Evolutionary conservation across 139 green algal genomes (phyloP).

Genomic region (Micractinium conductrix): DNA sequence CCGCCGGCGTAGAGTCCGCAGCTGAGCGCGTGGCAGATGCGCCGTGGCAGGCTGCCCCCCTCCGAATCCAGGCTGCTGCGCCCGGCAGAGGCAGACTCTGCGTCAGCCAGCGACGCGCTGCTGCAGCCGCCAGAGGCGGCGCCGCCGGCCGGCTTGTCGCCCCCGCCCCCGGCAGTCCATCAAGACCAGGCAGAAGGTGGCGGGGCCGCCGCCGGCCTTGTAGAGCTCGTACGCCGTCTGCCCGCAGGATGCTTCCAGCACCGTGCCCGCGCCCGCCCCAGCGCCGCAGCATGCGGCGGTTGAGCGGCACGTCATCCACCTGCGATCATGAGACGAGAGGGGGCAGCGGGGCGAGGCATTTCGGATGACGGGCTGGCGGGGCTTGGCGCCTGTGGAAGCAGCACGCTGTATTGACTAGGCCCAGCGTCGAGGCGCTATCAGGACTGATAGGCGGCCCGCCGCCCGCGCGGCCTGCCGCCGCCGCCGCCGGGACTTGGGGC

Average conservation of each 20-base stretch:
- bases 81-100: neutral
- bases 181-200: constrained; percentile 6
- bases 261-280: neutral
- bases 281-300: neutral
- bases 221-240: constrained; percentile 2
- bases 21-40: too few species aligned
- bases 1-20: too few species aligned
- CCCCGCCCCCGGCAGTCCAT: constrained; percentile 7
- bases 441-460: too few species aligned
- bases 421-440: too few species aligned
- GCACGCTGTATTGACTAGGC: too few species aligned
- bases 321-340: too few species aligned
- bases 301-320: constrained; percentile 17
- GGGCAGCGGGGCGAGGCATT: too few species aligned
- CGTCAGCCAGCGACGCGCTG: neutral
- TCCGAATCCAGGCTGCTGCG: neutral
- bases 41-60: neutral
- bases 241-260: neutral
- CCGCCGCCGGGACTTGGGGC: too few species aligned
- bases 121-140: neutral
- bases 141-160: neutral
- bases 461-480: too few species aligned
- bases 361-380: too few species aligned
- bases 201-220: neutral
- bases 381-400: too few species aligned